A percentile compares a stretch with the other conserved stretches of the same genome.
Evolutionary conservation across 331 rosid genomes (phyloP).

Genomic region (Quercus phellos): DNA sequence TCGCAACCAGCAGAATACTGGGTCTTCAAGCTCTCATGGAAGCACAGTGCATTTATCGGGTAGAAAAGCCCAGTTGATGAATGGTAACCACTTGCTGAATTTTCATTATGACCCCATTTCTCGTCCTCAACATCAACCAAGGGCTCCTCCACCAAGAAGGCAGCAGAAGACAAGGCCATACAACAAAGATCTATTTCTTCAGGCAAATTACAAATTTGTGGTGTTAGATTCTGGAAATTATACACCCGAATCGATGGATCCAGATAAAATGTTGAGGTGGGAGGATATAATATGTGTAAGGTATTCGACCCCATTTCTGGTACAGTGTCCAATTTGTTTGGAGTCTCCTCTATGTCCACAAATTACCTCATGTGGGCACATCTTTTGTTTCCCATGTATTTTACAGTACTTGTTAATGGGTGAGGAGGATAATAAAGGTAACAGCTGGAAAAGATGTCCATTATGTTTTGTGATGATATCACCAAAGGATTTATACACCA

Average conservation of each 20-base stretch:
- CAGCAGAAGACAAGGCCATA: slow-evolving; percentile 69
- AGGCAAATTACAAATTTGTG: slow-evolving; percentile 88
- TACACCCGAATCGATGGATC: slow-evolving; percentile 65
- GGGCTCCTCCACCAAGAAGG: slow-evolving; percentile 76
- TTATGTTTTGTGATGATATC: slow-evolving; percentile 89
- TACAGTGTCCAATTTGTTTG: slow-evolving; percentile 96
- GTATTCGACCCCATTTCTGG: slow-evolving; percentile 62
- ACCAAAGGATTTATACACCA: slow-evolving; percentile 75
- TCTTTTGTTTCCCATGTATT: slow-evolving; percentile 93
- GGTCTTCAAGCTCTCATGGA: slow-evolving; percentile 44
- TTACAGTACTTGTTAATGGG: slow-evolving; percentile 82
- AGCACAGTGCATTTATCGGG: slow-evolving; percentile 43
- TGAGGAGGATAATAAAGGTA: slow-evolving; percentile 82
- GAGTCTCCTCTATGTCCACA: slow-evolving; percentile 90
- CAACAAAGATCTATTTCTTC: slow-evolving; percentile 86
- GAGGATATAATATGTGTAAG: slow-evolving; percentile 85
- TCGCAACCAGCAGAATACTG: slow-evolving; percentile 36
- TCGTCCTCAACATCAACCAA: slow-evolving; percentile 65
- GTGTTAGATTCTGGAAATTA: slow-evolving; percentile 76
- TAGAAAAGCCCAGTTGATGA: slow-evolving; percentile 60
- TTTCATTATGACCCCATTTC: slow-evolving; percentile 87
- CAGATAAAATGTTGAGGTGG: slow-evolving; percentile 93
- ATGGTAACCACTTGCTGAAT: slow-evolving; percentile 85
- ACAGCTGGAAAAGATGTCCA: slow-evolving; percentile 96
- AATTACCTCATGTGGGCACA: slow-evolving; percentile 94